Base-by-base conservation (phyloP, 306 rosid species). In the Vigna mungo region DNA sequence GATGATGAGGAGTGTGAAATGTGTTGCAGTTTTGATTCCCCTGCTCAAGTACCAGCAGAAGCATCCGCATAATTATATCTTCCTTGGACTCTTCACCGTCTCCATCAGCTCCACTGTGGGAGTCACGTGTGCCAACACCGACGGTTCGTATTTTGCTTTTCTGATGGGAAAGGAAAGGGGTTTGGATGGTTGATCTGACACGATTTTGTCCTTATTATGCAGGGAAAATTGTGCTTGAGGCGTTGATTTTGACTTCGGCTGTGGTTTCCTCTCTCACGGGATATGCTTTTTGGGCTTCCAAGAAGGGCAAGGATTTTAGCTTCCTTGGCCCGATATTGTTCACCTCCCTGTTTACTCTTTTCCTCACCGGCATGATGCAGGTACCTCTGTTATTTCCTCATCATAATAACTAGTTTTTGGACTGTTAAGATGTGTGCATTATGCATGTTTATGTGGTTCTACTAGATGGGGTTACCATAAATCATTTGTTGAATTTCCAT, bases 281-380 rank as follows among this genome's bases (percentile, higher is more conserved):
- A 1, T 95, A 95, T 81, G 86, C 98, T 59, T 95, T 95, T 85
- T 95, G 97, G 96, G 98, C 98, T 52, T 85, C 98, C 8, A 95
- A 88, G 96, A 92, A 88, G 92, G 98, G 98, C 86, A 95, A 95
- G 86, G 98, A 95, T 81, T 95, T 95, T 84, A 95, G 96, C 88
- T 95, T 81, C 87, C 96, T 95, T 32, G 97, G 96, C 74, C 97
- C 98, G 32, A 74, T 95, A n/a, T 82, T 95, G 84, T 95, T 92
- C 77, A 86, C 98, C 18, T 80, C 90, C 58, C 96, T 95, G 77
- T 74, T 87, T 53, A 73, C 89, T 68, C 90, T 95, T 66, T 36
- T 95, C 48, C 60, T 90, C 7, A 85, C 91, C 16, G 81, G 98
- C 80, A 84, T 95, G 85, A 89, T 94, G 85, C 98, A 92, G 98